These are phyloP conservation scores for Phytophthora idaei DNA, from an alignment of 352 stramenopile species.

Conservation along the genomic window DNA sequence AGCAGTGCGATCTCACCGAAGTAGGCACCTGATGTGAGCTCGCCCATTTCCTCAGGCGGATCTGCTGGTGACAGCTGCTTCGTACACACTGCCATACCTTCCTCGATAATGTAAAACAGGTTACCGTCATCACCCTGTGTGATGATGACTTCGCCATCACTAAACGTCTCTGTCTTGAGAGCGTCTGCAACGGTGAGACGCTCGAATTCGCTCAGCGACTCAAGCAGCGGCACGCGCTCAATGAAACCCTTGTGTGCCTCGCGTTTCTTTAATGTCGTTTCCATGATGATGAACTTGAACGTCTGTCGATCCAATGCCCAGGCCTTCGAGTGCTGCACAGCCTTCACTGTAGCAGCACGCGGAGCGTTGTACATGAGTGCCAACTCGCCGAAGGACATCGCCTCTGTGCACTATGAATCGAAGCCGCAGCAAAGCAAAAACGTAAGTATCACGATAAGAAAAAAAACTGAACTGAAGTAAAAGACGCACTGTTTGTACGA, in stretches of 20 bases:
- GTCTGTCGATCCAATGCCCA: slow-evolving; percentile 92
- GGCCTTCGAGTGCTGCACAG: slow-evolving; percentile 89
- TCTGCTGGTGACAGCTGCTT: slow-evolving; percentile 84
- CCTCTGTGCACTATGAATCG: slow-evolving; percentile 68
- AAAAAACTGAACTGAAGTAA: background rate
- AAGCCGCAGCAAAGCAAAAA: background rate
- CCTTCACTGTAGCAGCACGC: slow-evolving; percentile 94
- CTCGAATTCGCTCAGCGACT: slow-evolving; percentile 91
- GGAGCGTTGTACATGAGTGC: slow-evolving; percentile 98
- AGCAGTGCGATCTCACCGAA: slow-evolving; percentile 97
- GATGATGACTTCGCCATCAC: slow-evolving; percentile 91
- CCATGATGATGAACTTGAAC: slow-evolving; percentile 93
- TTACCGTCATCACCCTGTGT: slow-evolving; percentile 88
- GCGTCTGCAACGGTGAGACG: slow-evolving; percentile 89
- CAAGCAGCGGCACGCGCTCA: slow-evolving; percentile 89
- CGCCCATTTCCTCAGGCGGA: slow-evolving; percentile 82
- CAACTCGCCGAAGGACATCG: slow-evolving; percentile 96
- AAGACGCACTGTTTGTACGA: slow-evolving; percentile 76
- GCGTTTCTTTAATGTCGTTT: slow-evolving; percentile 90
- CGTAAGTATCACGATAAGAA: slow-evolving; percentile 3
- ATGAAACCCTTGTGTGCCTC: slow-evolving; percentile 90
- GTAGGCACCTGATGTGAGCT: slow-evolving; percentile 92
- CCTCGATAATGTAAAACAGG: slow-evolving; percentile 92
- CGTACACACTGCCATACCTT: slow-evolving; percentile 78
- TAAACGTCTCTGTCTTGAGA: slow-evolving; percentile 83